phyloP scores from a whole-genome alignment of 202 grass and related monocot species.

The Musa balbisiana region DNA sequence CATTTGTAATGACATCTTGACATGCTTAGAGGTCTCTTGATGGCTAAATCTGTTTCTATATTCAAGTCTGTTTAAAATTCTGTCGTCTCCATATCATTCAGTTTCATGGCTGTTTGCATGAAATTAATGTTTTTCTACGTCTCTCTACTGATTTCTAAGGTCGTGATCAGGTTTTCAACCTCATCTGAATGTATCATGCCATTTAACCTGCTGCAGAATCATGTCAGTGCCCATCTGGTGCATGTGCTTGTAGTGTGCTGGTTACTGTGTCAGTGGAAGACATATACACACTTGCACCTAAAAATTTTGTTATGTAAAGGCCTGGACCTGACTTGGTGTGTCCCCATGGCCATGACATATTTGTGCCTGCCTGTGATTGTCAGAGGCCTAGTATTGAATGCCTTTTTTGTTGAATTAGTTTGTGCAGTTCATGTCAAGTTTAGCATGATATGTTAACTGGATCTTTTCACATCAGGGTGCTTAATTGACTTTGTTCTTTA shows the following conservation, averaged over 20 bases:
- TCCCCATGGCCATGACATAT: too few species aligned
- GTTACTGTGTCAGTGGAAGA: too few species aligned
- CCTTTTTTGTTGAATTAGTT: neutral
- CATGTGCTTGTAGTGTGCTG: too few species aligned
- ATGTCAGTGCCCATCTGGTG: neutral
- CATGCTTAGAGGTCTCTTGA: neutral
- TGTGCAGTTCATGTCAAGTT: neutral
- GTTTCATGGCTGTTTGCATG: neutral
- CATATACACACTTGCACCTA: conserved; percentile 14
- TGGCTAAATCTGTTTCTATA: neutral
- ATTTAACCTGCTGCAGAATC: neutral
- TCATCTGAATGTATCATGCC: neutral
- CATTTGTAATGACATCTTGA: neutral
- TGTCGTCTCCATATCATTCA: neutral
- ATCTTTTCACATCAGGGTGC: neutral
- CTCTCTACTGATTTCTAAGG: neutral
- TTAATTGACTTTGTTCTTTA: neutral
- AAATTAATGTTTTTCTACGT: neutral
- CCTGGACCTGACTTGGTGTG: too few species aligned
- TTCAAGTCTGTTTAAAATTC: neutral
- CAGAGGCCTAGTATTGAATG: too few species aligned
- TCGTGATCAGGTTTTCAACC: neutral
- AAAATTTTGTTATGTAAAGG: conserved; percentile 27
- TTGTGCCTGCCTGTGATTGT: too few species aligned
- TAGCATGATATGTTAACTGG: neutral